phyloP scores from a whole-genome alignment of 2,329 filamentous ascomycete species.

The Salinomyces thailandicus region DNA sequence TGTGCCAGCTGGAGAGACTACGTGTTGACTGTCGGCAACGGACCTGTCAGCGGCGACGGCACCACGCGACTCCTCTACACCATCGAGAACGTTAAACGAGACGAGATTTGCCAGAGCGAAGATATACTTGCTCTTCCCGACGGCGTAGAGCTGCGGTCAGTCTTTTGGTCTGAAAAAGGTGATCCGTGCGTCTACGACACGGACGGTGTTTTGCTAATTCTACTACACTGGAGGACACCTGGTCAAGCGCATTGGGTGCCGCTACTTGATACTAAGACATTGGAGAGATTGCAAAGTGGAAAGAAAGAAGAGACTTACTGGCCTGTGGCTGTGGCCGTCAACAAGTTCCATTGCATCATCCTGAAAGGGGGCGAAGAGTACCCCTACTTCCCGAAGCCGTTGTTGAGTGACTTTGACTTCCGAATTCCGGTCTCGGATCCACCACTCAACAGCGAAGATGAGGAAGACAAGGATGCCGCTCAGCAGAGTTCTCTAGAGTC shows the following conservation, averaged over 20 bases:
- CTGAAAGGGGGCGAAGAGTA: slow-evolving; percentile 90
- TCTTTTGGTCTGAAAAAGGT: slow-evolving; percentile 89
- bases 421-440: slow-evolving; percentile 62
- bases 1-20: slow-evolving; percentile 94
- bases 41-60: slow-evolving; percentile 69
- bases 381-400: slow-evolving; percentile 80
- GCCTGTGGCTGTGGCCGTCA: slow-evolving; percentile 83
- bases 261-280: slow-evolving; percentile 74
- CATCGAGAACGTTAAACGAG: slow-evolving; percentile 86
- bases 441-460: slow-evolving; percentile 33
- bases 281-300: slow-evolving; percentile 72
- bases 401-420: slow-evolving; percentile 91
- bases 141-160: slow-evolving; percentile 60
- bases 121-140: slow-evolving; percentile 79
- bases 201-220: slow-evolving; percentile 73
- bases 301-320: slow-evolving; percentile 87
- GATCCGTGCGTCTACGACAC: slow-evolving; percentile 96
- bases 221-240: slow-evolving; percentile 81
- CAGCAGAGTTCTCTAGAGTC: slow-evolving; percentile 61
- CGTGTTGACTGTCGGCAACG: slow-evolving; percentile 91
- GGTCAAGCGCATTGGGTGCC: slow-evolving; percentile 87
- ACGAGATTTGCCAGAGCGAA: slow-evolving; percentile 89
- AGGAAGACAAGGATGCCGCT: slow-evolving; percentile 31
- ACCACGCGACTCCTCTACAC: slow-evolving; percentile 72
- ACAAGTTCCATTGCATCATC: slow-evolving; percentile 97